Conservation (phyloP, 176 grass and related monocot species). For the Eleusine coracana region DNA sequence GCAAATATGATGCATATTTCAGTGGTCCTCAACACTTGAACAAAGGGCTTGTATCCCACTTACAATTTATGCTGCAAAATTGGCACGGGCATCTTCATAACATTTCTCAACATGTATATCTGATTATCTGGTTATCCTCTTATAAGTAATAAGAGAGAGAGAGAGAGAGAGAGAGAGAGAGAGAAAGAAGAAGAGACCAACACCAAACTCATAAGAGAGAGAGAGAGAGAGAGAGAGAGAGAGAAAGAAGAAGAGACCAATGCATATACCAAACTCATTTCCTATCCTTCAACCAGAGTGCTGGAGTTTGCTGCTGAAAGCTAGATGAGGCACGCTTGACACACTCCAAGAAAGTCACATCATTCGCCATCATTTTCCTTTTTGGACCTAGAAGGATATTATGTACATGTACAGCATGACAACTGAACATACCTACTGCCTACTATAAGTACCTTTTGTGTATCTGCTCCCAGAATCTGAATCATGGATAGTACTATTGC, state of each 20-base stretch:
- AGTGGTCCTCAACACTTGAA: neutral
- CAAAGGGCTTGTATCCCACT: neutral
- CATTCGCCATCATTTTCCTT: neutral
- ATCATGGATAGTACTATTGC: neutral
- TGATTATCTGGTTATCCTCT: conserved; percentile 12
- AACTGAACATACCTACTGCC: neutral
- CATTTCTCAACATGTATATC: neutral
- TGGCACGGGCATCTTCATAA: neutral
- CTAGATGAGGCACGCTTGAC: neutral
- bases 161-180: too few species aligned
- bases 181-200: neutral
- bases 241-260: neutral
- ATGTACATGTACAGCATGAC: neutral
- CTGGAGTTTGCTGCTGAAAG: neutral
- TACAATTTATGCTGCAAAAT: neutral
- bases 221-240: too few species aligned
- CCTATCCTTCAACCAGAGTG: neutral
- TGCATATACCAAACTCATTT: neutral
- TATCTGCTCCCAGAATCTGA: neutral
- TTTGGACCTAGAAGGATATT: neutral
- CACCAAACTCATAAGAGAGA: neutral
- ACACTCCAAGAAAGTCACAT: conserved; percentile 18
- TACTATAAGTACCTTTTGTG: neutral
- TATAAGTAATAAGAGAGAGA: conserved; percentile 1
- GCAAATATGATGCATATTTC: conserved; percentile 17